Evolutionary conservation across 2,329 filamentous ascomycete genomes (phyloP).

Genomic region (Thielaviopsis euricoi): DNA sequence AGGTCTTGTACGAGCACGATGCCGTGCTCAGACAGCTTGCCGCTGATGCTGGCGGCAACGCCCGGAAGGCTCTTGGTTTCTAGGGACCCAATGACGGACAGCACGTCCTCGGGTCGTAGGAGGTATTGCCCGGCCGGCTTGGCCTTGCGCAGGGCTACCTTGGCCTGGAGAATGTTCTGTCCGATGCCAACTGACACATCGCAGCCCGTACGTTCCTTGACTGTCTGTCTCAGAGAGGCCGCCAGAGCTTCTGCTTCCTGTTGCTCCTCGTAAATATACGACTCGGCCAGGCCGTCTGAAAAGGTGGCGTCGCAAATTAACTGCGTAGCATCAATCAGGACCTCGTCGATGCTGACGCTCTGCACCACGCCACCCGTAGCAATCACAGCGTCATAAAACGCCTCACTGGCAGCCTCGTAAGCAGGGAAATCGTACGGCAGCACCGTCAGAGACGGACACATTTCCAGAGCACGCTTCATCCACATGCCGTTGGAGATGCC

Average conservation of each 20-base stretch:
- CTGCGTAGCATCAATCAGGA: constrained; percentile 65
- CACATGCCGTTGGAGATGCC: constrained; percentile 98
- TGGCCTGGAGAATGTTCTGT: constrained; percentile 76
- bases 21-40: constrained; percentile 76
- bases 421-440: constrained; percentile 91
- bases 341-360: constrained; percentile 94
- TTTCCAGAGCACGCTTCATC: constrained; percentile 79
- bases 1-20: constrained; percentile 73
- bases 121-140: constrained; percentile 92
- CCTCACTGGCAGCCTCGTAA: constrained; percentile 78
- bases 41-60: constrained; percentile 77
- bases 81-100: constrained; percentile 61
- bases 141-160: constrained; percentile 74
- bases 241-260: constrained; percentile 57
- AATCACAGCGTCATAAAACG: constrained; percentile 76
- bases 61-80: constrained; percentile 72
- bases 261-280: constrained; percentile 46
- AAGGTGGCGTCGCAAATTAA: constrained; percentile 49
- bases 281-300: constrained; percentile 36
- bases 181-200: constrained; percentile 88
- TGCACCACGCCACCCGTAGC: constrained; percentile 70
- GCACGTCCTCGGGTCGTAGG: constrained; percentile 62
- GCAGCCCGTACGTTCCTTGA: constrained; percentile 65
- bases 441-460: constrained; percentile 75
- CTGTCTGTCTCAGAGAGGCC: constrained; percentile 43